Conservation (phyloP, 2,329 filamentous ascomycete species). For the Pseudogymnoascus sp. region DNA sequence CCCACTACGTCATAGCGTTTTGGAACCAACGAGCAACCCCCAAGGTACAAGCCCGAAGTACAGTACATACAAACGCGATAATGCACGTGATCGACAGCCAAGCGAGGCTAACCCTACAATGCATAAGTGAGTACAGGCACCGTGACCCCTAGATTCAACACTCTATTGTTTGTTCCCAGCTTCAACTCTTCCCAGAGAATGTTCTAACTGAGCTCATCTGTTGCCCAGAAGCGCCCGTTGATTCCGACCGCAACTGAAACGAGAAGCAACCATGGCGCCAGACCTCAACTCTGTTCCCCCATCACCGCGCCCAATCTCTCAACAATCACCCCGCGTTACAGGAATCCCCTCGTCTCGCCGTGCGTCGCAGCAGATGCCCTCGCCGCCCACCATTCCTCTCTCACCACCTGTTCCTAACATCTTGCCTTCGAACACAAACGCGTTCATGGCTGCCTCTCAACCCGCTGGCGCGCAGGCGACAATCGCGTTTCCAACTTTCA, state of each 20-base stretch:
- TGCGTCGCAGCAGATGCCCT: conserved; percentile 21
- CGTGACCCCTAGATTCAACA: not conserved
- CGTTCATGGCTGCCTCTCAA: conserved; percentile 15
- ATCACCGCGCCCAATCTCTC: conserved; percentile 20
- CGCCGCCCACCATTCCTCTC: conserved; percentile 16
- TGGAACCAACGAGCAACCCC: not conserved
- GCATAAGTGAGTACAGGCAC: not conserved
- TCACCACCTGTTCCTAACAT: conserved; percentile 22
- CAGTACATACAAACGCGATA: not conserved
- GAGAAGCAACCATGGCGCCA: conserved; percentile 23
- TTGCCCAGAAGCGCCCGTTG: not conserved
- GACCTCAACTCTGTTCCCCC: conserved; percentile 29
- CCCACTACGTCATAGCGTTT: not conserved
- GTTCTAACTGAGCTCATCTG: not conserved
- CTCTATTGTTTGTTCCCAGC: not conserved
- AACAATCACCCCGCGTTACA: conserved; percentile 22
- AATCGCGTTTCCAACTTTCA: not conserved
- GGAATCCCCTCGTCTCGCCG: conserved; percentile 22
- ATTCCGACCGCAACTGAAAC: not conserved
- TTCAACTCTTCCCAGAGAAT: not conserved
- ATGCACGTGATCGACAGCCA: not conserved
- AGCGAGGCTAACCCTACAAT: not conserved
- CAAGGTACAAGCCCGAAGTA: conserved; percentile 4
- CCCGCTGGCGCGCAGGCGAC: not conserved
- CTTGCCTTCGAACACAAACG: conserved; percentile 26